phyloP scores from a whole-genome alignment of 495 filamentous ascomycete species.

The Wilcoxina mikolae region DNA sequence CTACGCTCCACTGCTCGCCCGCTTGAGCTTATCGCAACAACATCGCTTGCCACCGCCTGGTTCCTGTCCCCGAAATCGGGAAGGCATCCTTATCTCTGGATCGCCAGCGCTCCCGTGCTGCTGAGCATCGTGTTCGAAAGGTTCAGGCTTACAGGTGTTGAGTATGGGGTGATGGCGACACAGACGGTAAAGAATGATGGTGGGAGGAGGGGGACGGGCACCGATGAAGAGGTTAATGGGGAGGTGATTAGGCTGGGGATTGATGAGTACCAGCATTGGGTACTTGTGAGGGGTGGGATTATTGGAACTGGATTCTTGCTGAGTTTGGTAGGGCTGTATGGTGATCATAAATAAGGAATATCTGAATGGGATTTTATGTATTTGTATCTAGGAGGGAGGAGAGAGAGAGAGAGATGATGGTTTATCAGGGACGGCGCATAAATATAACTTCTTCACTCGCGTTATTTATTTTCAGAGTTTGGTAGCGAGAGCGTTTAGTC shows the following conservation, averaged over 20 bases:
- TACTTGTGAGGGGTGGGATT: conserved; percentile 20
- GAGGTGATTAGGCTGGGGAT: conserved; percentile 25
- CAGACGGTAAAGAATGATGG: conserved; percentile 16
- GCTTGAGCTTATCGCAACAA: conserved; percentile 37
- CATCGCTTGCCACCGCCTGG: conserved; percentile 45
- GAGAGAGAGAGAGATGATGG: too few species aligned
- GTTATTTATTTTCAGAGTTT: too few species aligned
- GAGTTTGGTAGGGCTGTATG: conserved; percentile 26
- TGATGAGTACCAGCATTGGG: conserved; percentile 23
- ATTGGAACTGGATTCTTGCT: conserved; percentile 22
- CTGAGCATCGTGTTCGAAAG: conserved; percentile 32
- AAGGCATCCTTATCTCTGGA: conserved; percentile 54
- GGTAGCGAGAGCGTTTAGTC: too few species aligned
- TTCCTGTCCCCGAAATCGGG: conserved; percentile 41
- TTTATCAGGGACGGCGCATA: too few species aligned
- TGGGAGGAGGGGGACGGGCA: conserved; percentile 6
- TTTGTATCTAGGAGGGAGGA: too few species aligned
- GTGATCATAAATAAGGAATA: conserved; percentile 8
- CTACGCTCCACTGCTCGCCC: conserved; percentile 37
- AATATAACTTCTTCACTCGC: too few species aligned
- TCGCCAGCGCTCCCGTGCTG: conserved; percentile 37
- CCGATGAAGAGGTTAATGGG: conserved; percentile 25
- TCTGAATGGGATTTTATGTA: neutral
- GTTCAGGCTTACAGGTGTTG: conserved; percentile 24
- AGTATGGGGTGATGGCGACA: conserved; percentile 15